A percentile compares a stretch with the other conserved stretches of the same genome.
phyloP scores from a whole-genome alignment of 1,284 basidiomycete species.

The Ceratobasidium theobromae region DNA sequence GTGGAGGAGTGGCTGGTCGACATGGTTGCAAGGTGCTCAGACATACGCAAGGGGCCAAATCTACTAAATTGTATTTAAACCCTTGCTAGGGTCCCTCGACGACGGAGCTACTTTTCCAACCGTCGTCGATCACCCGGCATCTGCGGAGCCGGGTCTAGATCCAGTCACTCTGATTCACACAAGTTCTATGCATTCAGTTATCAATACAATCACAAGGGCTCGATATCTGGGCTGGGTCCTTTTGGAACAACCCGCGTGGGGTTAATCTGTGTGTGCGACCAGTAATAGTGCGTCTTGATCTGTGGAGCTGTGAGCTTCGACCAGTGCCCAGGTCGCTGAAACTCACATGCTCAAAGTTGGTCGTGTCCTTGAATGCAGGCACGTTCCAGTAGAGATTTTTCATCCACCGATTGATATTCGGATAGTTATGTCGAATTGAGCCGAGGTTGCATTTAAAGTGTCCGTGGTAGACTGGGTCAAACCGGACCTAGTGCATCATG shows the following conservation, averaged over 20 bases:
- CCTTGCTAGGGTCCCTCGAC: conserved; percentile 14
- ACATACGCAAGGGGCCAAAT: conserved; percentile 16
- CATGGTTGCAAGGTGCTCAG: neutral
- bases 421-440: conserved; percentile 61
- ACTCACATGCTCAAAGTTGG: conserved; percentile 72
- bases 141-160: neutral
- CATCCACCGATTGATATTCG: conserved; percentile 81
- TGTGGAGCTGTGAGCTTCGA: neutral
- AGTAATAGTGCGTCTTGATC: conserved; percentile 85
- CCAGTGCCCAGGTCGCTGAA: neutral
- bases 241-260: conserved; percentile 71
- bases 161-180: neutral
- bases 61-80: neutral
- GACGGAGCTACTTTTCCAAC: neutral
- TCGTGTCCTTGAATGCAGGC: conserved; percentile 84
- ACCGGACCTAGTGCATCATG: conserved; percentile 39
- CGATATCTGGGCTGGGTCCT: conserved; percentile 71
- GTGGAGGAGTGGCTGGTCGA: neutral
- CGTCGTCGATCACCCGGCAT: neutral
- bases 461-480: conserved; percentile 85
- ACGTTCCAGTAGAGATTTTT: conserved; percentile 91
- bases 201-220: conserved; percentile 51
- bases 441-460: conserved; percentile 80
- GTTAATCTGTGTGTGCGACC: conserved; percentile 72
- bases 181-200: too few relatives aligned